Conservation (phyloP, 371 early-diverging fungal genomes). For the Apophysomyces sp. region DNA sequence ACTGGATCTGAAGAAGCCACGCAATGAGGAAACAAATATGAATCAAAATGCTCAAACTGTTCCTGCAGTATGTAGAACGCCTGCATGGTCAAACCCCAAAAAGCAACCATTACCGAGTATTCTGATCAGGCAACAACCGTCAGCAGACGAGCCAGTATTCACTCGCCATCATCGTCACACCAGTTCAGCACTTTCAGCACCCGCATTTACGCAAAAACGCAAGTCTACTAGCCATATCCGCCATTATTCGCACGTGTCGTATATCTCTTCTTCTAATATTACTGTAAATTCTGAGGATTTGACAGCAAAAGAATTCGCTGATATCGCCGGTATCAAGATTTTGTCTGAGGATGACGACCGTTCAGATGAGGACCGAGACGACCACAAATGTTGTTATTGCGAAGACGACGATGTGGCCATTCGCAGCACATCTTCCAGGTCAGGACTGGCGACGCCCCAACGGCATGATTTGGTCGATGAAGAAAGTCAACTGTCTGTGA, state of each 20-base stretch:
- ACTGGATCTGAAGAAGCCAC: slow-evolving; percentile 5
- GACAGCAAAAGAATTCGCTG: slow-evolving; percentile 50
- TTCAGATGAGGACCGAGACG: slow-evolving; percentile 9
- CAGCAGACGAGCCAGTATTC: slow-evolving; percentile 3
- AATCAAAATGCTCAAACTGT: not conserved
- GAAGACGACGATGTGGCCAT: slow-evolving; percentile 10
- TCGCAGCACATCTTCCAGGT: slow-evolving; percentile 3
- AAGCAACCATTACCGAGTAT: slow-evolving; percentile 6
- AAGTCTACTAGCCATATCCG: slow-evolving; percentile 22
- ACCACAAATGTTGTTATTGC: slow-evolving; percentile 1
- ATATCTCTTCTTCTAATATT: slow-evolving; percentile 38
- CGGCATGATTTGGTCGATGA: slow-evolving; percentile 1
- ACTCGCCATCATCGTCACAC: slow-evolving; percentile 10
- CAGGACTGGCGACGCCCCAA: slow-evolving; percentile 3
- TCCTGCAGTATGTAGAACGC: not conserved
- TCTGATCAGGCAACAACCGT: not conserved
- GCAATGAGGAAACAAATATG: not conserved
- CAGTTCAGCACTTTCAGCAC: slow-evolving; percentile 6
- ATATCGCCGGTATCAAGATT: slow-evolving; percentile 45
- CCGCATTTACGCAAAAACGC: slow-evolving; percentile 2
- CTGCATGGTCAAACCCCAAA: not conserved
- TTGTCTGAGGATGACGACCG: slow-evolving; percentile 31
- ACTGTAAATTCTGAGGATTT: slow-evolving; percentile 46
- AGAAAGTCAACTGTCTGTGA: slow-evolving; percentile 5
- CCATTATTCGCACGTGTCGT: slow-evolving; percentile 38